Conservation (phyloP, 345 rosid species). For the Rhodamnia rubescens region DNA sequence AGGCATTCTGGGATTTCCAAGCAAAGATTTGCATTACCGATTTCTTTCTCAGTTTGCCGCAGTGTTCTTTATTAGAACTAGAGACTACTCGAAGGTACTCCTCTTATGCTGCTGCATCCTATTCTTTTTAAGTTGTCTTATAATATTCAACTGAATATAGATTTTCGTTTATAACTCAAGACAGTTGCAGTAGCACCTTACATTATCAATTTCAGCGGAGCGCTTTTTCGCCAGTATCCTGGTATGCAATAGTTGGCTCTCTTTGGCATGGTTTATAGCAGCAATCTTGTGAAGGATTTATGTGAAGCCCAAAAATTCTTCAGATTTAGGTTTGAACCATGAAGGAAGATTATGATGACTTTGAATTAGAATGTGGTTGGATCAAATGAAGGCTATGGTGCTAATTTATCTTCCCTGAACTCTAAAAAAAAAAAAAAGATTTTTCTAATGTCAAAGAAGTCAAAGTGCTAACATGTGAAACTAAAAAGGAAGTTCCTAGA, state of each 20-base stretch:
- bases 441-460: neutral
- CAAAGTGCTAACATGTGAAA: neutral
- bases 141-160: neutral
- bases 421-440: neutral
- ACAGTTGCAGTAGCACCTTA: conserved; percentile 90
- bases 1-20: conserved; percentile 83
- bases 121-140: neutral
- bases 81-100: conserved; percentile 91
- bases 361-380: neutral
- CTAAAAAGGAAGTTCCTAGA: neutral
- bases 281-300: neutral
- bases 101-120: neutral
- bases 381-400: neutral
- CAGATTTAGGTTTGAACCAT: neutral
- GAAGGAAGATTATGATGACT: neutral
- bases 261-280: neutral
- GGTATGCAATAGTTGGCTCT: conserved; percentile 27
- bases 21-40: conserved; percentile 86
- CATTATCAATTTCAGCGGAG: conserved; percentile 78
- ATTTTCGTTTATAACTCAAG: conserved; percentile 33
- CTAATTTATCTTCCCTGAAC: neutral
- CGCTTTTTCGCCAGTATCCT: conserved; percentile 86
- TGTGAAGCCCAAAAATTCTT: neutral
- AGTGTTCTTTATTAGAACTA: conserved; percentile 67
- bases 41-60: conserved; percentile 87